Evolutionary conservation across 2,329 filamentous ascomycete species (phyloP), one percentile per base, ranked within the genome.

Genomic region (Blastomyces gilchristii): DNA sequence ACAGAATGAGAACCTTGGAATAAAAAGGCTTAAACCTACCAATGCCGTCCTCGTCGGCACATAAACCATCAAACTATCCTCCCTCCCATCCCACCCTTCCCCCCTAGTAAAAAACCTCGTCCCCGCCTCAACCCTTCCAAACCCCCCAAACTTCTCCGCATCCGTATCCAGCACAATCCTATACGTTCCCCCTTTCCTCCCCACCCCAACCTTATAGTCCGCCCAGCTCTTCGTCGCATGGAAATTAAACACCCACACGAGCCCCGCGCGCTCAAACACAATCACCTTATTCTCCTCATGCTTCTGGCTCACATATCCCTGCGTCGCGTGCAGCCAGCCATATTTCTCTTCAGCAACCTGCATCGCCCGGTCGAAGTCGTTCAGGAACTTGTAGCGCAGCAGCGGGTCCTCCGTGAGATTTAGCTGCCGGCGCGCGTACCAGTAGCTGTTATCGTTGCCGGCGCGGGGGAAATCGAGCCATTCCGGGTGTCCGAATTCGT

Each of bases 391-490:
- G 80, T 97, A 99, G 14, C 94, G 89, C 45, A 99, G 84, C 14
- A 96, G 80, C 0, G 80, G 68, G 73, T 99, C 94, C 61, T 97
- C 91, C 0, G 91, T 87, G 18, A 99, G 84, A 76, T 99, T 97
- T 68, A 97, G 86, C 75, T 97, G 93, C 64, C 94, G 88, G 28
- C 94, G 86, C 2, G 92, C 92, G 73, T 96, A 96, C 86, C 90
- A 93, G 81, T 92, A 97, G 56, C 89, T 94, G 77, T 96, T 96
- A 71, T 87, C 79, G 78, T 97, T 97, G 64, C 94, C 94, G 71
- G 87, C 91, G 60, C 94, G 89, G 3, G 94, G 94, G 77, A 99
- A 99, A 75, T 99, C 94, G 49, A 99, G 88, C 94, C 94, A 99
- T 77, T 99, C 94, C 0, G 94, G 94, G 73, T 99, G 94, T 0